Percentiles rank a stretch among this genome's conserved stretches.
Evolutionary conservation across 1,284 basidiomycete genomes (phyloP).

Genomic region (Anthracocystis panici-leucophaei): DNA sequence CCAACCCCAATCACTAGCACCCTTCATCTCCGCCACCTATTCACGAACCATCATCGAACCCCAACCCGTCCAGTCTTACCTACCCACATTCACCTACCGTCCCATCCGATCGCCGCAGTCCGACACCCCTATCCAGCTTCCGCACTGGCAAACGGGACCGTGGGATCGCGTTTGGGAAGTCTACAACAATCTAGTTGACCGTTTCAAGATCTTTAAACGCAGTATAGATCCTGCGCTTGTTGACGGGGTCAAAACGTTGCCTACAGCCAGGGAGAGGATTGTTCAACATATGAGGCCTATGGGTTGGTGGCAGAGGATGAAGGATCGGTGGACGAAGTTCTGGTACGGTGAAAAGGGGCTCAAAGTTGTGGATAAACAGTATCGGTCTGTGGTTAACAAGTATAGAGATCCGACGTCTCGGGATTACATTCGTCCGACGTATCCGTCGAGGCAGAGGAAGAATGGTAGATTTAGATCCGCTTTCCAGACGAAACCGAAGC

Average conservation of each 20-base stretch:
- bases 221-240: neutral
- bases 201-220: constrained; percentile 16
- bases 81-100: neutral
- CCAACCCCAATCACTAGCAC: neutral
- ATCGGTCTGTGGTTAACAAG: constrained; percentile 5
- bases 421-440: neutral
- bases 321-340: constrained; percentile 14
- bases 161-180: constrained; percentile 20
- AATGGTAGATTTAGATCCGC: constrained; percentile 2
- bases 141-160: constrained; percentile 12
- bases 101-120: neutral
- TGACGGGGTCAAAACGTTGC: too few relatives aligned
- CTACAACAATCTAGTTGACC: neutral
- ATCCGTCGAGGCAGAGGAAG: neutral
- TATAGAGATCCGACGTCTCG: neutral
- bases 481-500: neutral
- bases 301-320: constrained; percentile 16
- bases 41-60: neutral
- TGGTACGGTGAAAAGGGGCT: constrained; percentile 3
- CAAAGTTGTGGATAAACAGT: constrained; percentile 7
- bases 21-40: neutral
- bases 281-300: constrained; percentile 17
- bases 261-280: constrained; percentile 2
- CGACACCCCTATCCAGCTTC: neutral
- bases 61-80: neutral